Percentiles rank a stretch among this genome's conserved stretches.
Conservation (phyloP, 2,329 filamentous ascomycete species). For the Phoma sp. region DNA sequence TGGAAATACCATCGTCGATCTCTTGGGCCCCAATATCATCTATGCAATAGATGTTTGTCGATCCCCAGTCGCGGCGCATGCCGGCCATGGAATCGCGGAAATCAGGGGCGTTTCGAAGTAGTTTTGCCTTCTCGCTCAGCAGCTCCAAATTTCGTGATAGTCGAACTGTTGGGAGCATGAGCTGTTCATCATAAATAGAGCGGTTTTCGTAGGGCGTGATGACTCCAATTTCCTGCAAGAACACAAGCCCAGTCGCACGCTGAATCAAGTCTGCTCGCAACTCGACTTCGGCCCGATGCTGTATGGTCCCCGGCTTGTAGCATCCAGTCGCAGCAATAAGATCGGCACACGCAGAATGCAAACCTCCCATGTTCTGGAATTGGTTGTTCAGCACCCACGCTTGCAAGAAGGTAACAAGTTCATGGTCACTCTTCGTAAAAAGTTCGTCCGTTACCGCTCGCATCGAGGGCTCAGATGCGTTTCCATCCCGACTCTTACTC, state of each 20-base stretch:
- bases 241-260: slow-evolving; percentile 62
- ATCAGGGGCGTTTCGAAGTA: slow-evolving; percentile 35
- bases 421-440: slow-evolving; percentile 61
- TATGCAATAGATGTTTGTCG: slow-evolving; percentile 74
- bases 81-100: slow-evolving; percentile 63
- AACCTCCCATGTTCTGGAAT: slow-evolving; percentile 52
- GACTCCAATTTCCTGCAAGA: slow-evolving; percentile 78
- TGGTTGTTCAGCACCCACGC: slow-evolving; percentile 59
- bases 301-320: slow-evolving; percentile 58
- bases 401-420: slow-evolving; percentile 73
- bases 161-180: slow-evolving; percentile 60
- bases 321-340: slow-evolving; percentile 68
- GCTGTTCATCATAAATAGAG: slow-evolving; percentile 64
- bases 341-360: slow-evolving; percentile 68
- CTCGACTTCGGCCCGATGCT: slow-evolving; percentile 47
- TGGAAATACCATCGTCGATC: slow-evolving; percentile 80
- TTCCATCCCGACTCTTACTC: slow-evolving; percentile 41
- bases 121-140: slow-evolving; percentile 45
- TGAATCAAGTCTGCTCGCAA: slow-evolving; percentile 13
- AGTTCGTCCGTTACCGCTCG: slow-evolving; percentile 30
- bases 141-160: slow-evolving; percentile 54
- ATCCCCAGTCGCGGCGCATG: slow-evolving; percentile 66
- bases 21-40: slow-evolving; percentile 71
- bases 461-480: slow-evolving; percentile 28
- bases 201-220: slow-evolving; percentile 75